These are phyloP conservation scores for Diaporthe sp. DNA, from an alignment of 2,329 filamentous ascomycete genomes.

Conservation along the genomic window DNA sequence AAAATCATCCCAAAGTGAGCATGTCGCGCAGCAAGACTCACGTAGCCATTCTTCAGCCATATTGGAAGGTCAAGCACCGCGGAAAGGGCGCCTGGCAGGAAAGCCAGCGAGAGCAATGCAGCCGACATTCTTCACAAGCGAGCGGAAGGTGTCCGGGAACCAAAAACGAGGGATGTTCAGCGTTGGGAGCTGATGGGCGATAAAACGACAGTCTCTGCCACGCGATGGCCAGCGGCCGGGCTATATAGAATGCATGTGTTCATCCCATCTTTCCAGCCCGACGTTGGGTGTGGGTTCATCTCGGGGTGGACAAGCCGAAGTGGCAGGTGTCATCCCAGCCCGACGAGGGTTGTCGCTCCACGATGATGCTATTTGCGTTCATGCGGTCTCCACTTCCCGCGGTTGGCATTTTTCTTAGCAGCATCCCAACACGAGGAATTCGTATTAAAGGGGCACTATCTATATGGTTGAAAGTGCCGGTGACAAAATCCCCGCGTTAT, in stretches of 20 bases:
- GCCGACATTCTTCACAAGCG: constrained; percentile 33
- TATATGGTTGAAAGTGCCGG: background rate
- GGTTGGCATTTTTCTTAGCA: constrained; percentile 9
- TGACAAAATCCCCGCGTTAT: background rate
- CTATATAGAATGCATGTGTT: background rate
- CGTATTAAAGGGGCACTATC: constrained; percentile 16
- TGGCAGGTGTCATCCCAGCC: constrained; percentile 21
- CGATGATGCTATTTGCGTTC: constrained; percentile 17
- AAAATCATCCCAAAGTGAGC: background rate
- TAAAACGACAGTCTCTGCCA: too few species aligned
- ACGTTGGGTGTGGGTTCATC: constrained; percentile 11
- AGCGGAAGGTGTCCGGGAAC: constrained; percentile 7
- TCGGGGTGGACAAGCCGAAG: constrained; percentile 17
- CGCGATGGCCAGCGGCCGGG: background rate
- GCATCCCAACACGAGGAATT: constrained; percentile 1
- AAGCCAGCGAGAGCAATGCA: constrained; percentile 25
- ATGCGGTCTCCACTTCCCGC: constrained; percentile 12
- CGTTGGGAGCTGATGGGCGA: background rate
- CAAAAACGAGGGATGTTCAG: constrained; percentile 1
- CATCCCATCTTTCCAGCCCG: background rate
- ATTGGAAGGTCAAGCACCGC: constrained; percentile 35
- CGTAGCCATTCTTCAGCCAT: constrained; percentile 28
- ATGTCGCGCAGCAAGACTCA: background rate
- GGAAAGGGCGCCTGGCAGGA: constrained; percentile 25
- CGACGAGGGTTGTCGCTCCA: constrained; percentile 15